Conservation (phyloP, 345 rosid genomes). For the Salix purpurea region DNA sequence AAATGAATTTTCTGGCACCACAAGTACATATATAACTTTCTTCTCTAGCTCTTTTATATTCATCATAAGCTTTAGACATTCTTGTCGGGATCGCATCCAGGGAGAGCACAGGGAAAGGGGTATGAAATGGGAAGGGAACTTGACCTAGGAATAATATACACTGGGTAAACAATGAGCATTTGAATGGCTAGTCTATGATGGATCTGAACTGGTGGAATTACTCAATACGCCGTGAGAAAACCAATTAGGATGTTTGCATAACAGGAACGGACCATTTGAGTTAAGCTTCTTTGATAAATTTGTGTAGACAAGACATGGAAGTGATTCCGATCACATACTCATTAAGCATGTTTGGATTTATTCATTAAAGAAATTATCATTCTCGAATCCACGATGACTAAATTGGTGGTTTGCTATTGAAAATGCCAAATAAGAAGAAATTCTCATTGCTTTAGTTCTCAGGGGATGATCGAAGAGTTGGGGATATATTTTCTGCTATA, state of each 20-base stretch:
- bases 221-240: too few species aligned
- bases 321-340: not conserved
- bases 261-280: too few species aligned
- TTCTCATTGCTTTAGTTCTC: slow-evolving; percentile 42
- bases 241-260: too few species aligned
- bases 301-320: not conserved
- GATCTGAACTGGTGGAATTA: too few species aligned
- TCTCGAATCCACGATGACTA: not conserved
- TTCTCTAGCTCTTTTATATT: not conserved
- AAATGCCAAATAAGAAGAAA: slow-evolving; percentile 2
- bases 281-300: not conserved
- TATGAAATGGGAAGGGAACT: not conserved
- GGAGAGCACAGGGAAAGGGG: not conserved
- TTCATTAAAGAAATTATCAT: not conserved
- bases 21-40: slow-evolving; percentile 39
- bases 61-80: not conserved
- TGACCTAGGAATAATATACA: not conserved
- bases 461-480: slow-evolving; percentile 64
- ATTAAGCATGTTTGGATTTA: not conserved
- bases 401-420: not conserved
- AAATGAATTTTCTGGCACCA: slow-evolving; percentile 73
- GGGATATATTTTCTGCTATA: slow-evolving; percentile 61
- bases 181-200: too few species aligned
- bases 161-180: not conserved
- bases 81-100: not conserved